Evolutionary conservation across 75 land plant genomes (phyloP).

Genomic region (Pinus albicaulis): DNA sequence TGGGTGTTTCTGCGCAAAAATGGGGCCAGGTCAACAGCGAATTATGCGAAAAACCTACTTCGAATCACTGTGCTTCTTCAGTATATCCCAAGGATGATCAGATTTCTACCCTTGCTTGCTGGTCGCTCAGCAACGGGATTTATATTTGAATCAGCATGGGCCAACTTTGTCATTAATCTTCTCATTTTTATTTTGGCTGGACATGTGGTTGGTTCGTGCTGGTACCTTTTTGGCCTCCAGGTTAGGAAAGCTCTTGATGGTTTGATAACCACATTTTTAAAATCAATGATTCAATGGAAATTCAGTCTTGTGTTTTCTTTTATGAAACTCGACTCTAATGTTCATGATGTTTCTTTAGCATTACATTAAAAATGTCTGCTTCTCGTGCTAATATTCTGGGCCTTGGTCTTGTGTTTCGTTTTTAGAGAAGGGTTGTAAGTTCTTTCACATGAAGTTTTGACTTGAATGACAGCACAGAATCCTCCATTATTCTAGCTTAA

Average conservation of each 20-base stretch:
- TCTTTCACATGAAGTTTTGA: no score
- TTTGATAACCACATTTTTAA: no score
- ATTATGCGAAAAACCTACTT: slow-evolving; percentile 78
- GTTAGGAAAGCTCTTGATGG: slow-evolving; percentile 19
- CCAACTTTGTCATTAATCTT: slow-evolving; percentile 89
- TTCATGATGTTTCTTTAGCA: no score
- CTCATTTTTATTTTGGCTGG: slow-evolving; percentile 73
- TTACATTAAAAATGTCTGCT: no score
- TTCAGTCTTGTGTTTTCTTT: no score
- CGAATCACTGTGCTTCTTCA: slow-evolving; percentile 73
- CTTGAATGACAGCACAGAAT: no score
- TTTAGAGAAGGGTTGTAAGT: no score
- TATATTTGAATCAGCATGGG: slow-evolving; percentile 98
- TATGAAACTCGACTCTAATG: no score
- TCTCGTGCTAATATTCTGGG: no score
- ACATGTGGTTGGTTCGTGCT: slow-evolving; percentile 93
- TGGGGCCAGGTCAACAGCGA: slow-evolving; percentile 57
- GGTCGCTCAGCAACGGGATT: slow-evolving; percentile 89
- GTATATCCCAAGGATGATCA: slow-evolving; percentile 64
- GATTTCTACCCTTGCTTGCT: slow-evolving; percentile 73
- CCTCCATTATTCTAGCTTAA: no score
- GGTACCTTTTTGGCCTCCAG: slow-evolving; percentile 98
- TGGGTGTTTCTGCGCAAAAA: slow-evolving; percentile 45
- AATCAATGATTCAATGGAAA: no score
- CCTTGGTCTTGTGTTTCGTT: no score